These are phyloP conservation scores for Fusarium kyushuense DNA, from an alignment of 2,329 filamentous ascomycete species.

Conservation along the genomic window DNA sequence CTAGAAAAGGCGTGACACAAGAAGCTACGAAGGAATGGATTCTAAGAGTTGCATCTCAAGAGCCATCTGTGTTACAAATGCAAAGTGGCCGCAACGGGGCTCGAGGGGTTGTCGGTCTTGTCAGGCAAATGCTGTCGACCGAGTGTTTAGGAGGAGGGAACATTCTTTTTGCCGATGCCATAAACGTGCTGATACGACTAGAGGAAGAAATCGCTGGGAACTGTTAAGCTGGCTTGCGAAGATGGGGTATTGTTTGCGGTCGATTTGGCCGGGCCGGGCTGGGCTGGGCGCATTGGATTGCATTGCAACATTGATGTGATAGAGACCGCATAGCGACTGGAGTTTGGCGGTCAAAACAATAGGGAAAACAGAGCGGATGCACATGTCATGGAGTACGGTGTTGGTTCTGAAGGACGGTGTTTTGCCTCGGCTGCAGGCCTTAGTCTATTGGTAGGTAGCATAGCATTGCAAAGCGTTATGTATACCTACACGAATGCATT, in stretches of 20 bases:
- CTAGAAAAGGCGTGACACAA: slow-evolving; percentile 40
- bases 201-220: slow-evolving; percentile 58
- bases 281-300: slow-evolving; percentile 1
- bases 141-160: slow-evolving; percentile 64
- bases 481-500: slow-evolving; percentile 6
- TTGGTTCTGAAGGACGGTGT: not conserved
- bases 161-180: slow-evolving; percentile 65
- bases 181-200: slow-evolving; percentile 64
- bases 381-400: slow-evolving; percentile 7
- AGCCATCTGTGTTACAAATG: slow-evolving; percentile 55
- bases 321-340: slow-evolving; percentile 18
- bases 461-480: slow-evolving; percentile 6
- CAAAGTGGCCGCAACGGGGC: slow-evolving; percentile 58
- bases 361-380: not conserved
- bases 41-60: slow-evolving; percentile 56
- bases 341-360: slow-evolving; percentile 26
- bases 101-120: slow-evolving; percentile 61
- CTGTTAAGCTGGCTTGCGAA: slow-evolving; percentile 23
- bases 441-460: not conserved
- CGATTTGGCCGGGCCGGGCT: not conserved
- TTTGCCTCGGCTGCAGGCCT: not conserved
- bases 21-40: slow-evolving; percentile 54
- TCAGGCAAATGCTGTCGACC: slow-evolving; percentile 59
- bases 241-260: not conserved
- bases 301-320: slow-evolving; percentile 7